Evolutionary conservation across 768 basidiomycete genomes (phyloP).

Genomic region (Xerocomus potaroensis): DNA sequence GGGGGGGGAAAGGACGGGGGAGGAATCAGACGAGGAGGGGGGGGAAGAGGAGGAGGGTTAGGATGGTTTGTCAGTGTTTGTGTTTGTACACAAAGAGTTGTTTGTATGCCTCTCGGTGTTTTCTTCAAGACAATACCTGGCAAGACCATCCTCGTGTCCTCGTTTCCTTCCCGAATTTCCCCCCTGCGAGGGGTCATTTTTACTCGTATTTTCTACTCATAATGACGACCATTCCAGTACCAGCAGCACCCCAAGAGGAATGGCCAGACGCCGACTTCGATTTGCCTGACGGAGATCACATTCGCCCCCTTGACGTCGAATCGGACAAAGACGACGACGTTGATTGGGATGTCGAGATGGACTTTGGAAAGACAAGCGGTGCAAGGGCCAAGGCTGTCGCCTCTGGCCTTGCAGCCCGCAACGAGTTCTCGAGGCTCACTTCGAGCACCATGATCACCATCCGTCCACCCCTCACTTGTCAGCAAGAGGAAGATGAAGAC

Average conservation of each 20-base stretch:
- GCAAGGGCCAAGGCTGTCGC: slow-evolving; percentile 42
- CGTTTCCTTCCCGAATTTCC: slow-evolving; percentile 12
- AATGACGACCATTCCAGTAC: slow-evolving; percentile 63
- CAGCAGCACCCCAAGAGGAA: slow-evolving; percentile 62
- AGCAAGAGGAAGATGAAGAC: slow-evolving; percentile 53
- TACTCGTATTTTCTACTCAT: slow-evolving; percentile 20
- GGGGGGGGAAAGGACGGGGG: slow-evolving; percentile 6
- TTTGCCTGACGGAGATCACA: slow-evolving; percentile 67
- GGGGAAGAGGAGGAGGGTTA: slow-evolving; percentile 57
- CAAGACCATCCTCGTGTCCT: neutral
- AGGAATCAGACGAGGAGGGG: slow-evolving; percentile 24
- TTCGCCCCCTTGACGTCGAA: slow-evolving; percentile 54
- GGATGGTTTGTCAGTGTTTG: slow-evolving; percentile 10
- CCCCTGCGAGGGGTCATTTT: slow-evolving; percentile 17
- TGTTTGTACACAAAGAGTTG: slow-evolving; percentile 18
- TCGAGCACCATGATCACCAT: slow-evolving; percentile 43
- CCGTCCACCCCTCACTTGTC: slow-evolving; percentile 54
- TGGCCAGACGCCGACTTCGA: slow-evolving; percentile 89
- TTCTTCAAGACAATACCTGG: slow-evolving; percentile 21
- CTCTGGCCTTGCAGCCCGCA: slow-evolving; percentile 37
- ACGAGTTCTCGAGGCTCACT: slow-evolving; percentile 34
- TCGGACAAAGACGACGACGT: slow-evolving; percentile 65
- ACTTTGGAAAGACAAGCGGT: slow-evolving; percentile 54
- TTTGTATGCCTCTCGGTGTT: slow-evolving; percentile 41
- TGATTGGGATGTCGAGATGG: slow-evolving; percentile 82